Conservation (phyloP, 2,329 filamentous ascomycete species). For the Fusarium lateritium region DNA sequence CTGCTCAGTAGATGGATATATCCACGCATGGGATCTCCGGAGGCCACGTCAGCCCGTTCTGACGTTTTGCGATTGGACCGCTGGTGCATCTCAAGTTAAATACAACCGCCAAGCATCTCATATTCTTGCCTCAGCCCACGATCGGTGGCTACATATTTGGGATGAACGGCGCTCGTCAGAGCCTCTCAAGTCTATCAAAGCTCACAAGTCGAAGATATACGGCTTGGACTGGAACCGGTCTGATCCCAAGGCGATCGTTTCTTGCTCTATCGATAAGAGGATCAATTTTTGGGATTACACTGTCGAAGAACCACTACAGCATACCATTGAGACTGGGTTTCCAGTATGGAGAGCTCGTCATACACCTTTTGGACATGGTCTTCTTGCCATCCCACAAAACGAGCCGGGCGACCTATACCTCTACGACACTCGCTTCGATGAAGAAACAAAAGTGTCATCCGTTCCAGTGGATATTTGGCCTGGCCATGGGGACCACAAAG, state of each 20-base stretch:
- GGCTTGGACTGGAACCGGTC: slow-evolving; percentile 95
- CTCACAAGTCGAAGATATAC: slow-evolving; percentile 94
- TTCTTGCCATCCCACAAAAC: slow-evolving; percentile 93
- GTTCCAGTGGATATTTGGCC: slow-evolving; percentile 71
- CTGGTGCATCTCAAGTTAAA: slow-evolving; percentile 94
- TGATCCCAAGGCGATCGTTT: slow-evolving; percentile 79
- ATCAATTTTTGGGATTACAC: slow-evolving; percentile 94
- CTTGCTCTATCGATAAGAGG: slow-evolving; percentile 90
- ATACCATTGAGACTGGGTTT: slow-evolving; percentile 85
- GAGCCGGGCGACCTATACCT: slow-evolving; percentile 88
- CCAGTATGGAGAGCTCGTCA: slow-evolving; percentile 93
- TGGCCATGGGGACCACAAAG: slow-evolving; percentile 76
- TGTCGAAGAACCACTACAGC: slow-evolving; percentile 76
- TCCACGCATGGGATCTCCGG: slow-evolving; percentile 92
- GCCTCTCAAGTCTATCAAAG: slow-evolving; percentile 86
- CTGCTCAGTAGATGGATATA: slow-evolving; percentile 92
- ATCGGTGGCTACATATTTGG: slow-evolving; percentile 90
- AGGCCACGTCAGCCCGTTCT: slow-evolving; percentile 79
- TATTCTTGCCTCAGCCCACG: slow-evolving; percentile 91
- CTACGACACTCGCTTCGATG: slow-evolving; percentile 75
- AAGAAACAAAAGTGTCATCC: slow-evolving; percentile 61
- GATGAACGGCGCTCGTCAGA: slow-evolving; percentile 84
- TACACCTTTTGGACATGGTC: slow-evolving; percentile 88
- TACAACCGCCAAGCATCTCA: slow-evolving; percentile 92
- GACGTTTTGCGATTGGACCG: slow-evolving; percentile 93